Evolutionary conservation across 352 stramenopile genomes (phyloP), one percentile per base, ranked within the genome.

Genomic region (Globisporangium canariense): DNA sequence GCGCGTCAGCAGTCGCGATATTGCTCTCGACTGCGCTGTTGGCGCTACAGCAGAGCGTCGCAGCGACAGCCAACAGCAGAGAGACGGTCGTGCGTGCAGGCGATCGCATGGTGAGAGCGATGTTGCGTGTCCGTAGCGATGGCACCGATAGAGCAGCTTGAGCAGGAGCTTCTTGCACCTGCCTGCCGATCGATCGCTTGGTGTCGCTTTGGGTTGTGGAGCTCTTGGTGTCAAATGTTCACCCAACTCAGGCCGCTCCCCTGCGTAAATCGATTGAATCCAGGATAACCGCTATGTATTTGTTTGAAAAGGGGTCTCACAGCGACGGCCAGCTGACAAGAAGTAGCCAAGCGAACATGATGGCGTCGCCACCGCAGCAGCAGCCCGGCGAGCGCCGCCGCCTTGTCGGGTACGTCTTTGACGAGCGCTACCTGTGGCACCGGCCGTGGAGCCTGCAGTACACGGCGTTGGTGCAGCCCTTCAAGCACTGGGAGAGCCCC

Each of bases 371-470:
- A 40, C 8, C 34, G 7, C 34, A 40, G 34, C 34, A 40, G 34
- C 34, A 40, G 34, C 34, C 34, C 34, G 34, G 7, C 34, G 34
- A 40, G 34, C 34, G 22, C 28, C 54, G 54, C 54, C 25, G 25
- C 25, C 25, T 28, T 28, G 63, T 83, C n/a, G 85, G 85, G 8
- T 95, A 93, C 69, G 87, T 95, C 0, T 95, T 80, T 57, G 85
- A 95, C 41, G 82, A 95, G 73, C 78, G 82, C 20, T 93, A 81
- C 75, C 66, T 93, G 57, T 93, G 87, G 87, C 85, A 96, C 55
- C 67, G 71, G 0, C 69, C 85, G 0, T 90, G 80, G 75, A 83
- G 71, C 53, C 40, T 76, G 16, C 76, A 77, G 38, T 80, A 81
- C 68, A 83, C 80, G 52, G 49, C 73, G 45, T 66, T 89, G 4